A percentile compares a stretch with the other conserved stretches of the same genome.
phyloP scores from a whole-genome alignment of 768 basidiomycete species.

The Lactarius psammicola region DNA sequence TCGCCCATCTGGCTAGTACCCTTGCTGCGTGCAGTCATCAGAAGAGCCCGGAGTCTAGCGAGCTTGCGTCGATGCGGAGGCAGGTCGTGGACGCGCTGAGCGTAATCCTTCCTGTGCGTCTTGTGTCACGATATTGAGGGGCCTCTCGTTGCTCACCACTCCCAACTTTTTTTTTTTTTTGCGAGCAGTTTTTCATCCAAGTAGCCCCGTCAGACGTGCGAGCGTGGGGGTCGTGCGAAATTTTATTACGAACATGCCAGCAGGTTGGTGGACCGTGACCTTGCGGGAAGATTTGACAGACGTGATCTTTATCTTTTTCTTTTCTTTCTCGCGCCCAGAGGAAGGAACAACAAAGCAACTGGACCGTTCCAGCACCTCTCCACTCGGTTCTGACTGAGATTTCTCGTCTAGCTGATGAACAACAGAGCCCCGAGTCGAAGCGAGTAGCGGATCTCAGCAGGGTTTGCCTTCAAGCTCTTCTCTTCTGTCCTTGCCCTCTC shows the following conservation, averaged over 20 bases:
- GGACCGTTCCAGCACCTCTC: constrained; percentile 20
- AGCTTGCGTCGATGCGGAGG: constrained; percentile 41
- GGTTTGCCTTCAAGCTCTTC: constrained; percentile 23
- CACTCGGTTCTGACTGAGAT: constrained; percentile 21
- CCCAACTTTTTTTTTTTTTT: no score
- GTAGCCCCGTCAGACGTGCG: constrained; percentile 33
- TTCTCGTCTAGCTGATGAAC: constrained; percentile 15
- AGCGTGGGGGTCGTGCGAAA: constrained; percentile 40
- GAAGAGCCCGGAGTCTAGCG: constrained; percentile 33
- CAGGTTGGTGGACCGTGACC: constrained; percentile 35
- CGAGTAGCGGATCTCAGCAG: constrained; percentile 28
- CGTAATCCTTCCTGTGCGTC: constrained; percentile 50
- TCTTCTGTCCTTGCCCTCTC: constrained; percentile 3
- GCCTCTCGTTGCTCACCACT: no score
- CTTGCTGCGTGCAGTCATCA: constrained; percentile 41
- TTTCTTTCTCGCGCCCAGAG: constrained; percentile 12
- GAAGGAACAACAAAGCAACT: constrained; percentile 21
- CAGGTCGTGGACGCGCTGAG: constrained; percentile 52
- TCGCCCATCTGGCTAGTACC: constrained; percentile 46
- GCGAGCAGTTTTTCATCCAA: constrained; percentile 37
- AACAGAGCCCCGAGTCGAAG: constrained; percentile 10
- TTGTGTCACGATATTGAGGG: no score
- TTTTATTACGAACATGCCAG: constrained; percentile 46
- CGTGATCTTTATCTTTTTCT: constrained; percentile 13
- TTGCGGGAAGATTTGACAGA: constrained; percentile 14